Base-by-base conservation (phyloP, 805 yeast genomes). In the Wickerhamiella lipophila region DNA sequence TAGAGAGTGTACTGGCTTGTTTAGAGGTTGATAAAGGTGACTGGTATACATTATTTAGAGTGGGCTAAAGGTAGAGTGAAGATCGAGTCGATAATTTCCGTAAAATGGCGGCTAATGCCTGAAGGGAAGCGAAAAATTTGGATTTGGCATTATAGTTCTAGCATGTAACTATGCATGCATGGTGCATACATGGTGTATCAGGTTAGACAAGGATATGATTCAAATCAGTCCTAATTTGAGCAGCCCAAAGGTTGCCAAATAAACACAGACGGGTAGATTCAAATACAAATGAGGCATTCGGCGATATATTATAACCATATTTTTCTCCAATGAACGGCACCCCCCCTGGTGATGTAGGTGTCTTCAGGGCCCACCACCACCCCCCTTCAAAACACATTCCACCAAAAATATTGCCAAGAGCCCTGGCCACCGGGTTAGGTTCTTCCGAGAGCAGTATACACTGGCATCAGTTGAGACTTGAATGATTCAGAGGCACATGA, bases 151-250 rank as follows among this genome's bases (percentile, higher is more conserved):
- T 32, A 32, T 38, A 38, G 25, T 38, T 38, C 13, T 38, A 21
- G 25, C 42, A 13, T 38, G 43, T 40, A 40, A 40, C 43, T 30
- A 8, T 40, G 43, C 43, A 40, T 40, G 30, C 43, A 23, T 23
- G n/a, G 19, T 13, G 43, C 43, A 15, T 25, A 30, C 43, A 40
- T 15, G 9, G 15, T 40, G 43, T 40, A 15, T 22, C 43, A 40
- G n/a, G 30, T 40, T 40, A 7, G 30, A 40, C 43, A 40, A 23
- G 43, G 43, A 27, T 23, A 22, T 23, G 43, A 40, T 23, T 22
- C 19, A 40, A 12, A 36, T 3, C 11, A 21, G 23, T 36, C 41
- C 38, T 32, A 32, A 32, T 4, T 32, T 32, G 32, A 29, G 32
- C 32, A 4, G n/a, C 11, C 13, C n/a, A 29, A 29, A 29, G 32